Conservation (phyloP, 495 filamentous ascomycete species). For the Xylaria intraflava region DNA sequence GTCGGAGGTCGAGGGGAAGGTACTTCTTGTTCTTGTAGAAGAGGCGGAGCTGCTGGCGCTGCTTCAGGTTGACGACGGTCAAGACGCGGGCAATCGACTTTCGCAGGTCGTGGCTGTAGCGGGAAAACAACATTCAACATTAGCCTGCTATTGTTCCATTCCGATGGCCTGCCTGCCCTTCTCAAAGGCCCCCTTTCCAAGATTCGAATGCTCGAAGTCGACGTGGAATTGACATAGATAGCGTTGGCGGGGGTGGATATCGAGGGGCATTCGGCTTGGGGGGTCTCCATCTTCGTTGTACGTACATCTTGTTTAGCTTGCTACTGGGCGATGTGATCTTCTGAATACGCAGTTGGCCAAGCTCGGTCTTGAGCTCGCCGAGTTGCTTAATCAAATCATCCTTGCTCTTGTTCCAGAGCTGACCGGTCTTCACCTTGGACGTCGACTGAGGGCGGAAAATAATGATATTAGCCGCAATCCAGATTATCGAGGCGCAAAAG, state of each 20-base stretch:
- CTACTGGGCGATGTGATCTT: constrained; percentile 90
- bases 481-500: background rate
- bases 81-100: constrained; percentile 98
- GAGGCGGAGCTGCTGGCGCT: constrained; percentile 91
- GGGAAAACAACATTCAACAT: background rate
- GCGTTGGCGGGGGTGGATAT: constrained; percentile 6
- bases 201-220: background rate
- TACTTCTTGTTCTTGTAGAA: constrained; percentile 99
- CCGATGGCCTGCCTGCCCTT: no score
- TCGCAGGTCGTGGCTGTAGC: constrained; percentile 85
- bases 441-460: constrained; percentile 54
- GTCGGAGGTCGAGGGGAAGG: constrained; percentile 89
- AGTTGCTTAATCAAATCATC: constrained; percentile 92
- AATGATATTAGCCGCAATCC: constrained; percentile 9
- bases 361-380: constrained; percentile 87
- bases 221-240: constrained; percentile 7
- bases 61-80: constrained; percentile 98
- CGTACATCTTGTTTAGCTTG: constrained; percentile 97
- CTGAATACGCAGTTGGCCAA: constrained; percentile 87
- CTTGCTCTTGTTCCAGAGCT: constrained; percentile 99
- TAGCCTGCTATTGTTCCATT: background rate
- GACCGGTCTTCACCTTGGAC: constrained; percentile 86
- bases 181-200: background rate
- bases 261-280: constrained; percentile 7
- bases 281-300: constrained; percentile 20